These are phyloP conservation scores for Spinacia oleracea DNA, from an alignment of 179 eudicot genomes.

Conservation along the genomic window DNA sequence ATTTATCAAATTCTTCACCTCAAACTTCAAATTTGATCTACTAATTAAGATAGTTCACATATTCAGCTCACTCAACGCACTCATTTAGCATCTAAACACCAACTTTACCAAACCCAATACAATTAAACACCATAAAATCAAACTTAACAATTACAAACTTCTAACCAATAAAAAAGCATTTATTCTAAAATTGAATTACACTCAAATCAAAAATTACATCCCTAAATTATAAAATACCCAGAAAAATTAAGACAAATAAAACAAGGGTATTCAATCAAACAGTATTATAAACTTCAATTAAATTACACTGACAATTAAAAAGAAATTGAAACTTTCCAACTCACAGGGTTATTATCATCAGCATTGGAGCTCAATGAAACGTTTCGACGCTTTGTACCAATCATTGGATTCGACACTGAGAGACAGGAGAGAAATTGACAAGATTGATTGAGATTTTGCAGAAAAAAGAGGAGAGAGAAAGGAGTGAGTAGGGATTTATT, in stretches of 20 bases:
- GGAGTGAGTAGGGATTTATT: slow-evolving; percentile 8
- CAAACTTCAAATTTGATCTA: neutral
- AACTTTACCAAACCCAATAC: neutral
- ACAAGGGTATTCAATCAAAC: neutral
- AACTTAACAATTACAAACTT: neutral
- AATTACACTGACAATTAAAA: neutral
- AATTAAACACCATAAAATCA: neutral
- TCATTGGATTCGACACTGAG: slow-evolving; percentile 20
- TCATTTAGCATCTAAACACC: slow-evolving; percentile 5
- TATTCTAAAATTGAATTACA: neutral
- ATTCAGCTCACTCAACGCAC: neutral
- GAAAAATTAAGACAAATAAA: neutral
- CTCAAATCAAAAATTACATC: neutral
- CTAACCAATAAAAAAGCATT: neutral
- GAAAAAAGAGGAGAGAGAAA: slow-evolving; percentile 1
- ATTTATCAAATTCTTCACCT: neutral
- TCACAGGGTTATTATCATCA: slow-evolving; percentile 40
- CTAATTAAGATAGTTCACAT: neutral
- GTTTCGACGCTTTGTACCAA: slow-evolving; percentile 44
- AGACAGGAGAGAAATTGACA: neutral
- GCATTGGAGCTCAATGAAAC: slow-evolving; percentile 35
- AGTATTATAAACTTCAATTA: neutral
- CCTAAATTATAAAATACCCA: neutral
- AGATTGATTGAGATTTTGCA: slow-evolving; percentile 3
- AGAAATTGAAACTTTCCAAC: slow-evolving; percentile 20